Evolutionary conservation across 23 red algal genomes (phyloP).

Genomic region (Gracilariopsis chorda): DNA sequence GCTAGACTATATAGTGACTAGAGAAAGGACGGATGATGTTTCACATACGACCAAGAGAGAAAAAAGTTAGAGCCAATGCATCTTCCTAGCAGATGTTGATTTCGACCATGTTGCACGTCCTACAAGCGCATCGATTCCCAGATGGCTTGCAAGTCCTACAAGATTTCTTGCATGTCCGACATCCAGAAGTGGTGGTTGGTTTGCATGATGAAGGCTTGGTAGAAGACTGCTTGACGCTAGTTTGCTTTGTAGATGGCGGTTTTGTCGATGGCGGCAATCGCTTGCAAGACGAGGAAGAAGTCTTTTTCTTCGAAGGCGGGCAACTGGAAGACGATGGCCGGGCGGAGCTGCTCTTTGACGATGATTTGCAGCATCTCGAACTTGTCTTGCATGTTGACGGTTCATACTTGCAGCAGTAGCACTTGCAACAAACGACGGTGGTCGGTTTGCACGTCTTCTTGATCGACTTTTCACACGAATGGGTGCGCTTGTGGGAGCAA

Average conservation of each 20-base stretch:
- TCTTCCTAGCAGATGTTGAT: conserved; percentile 1
- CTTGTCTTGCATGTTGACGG: conserved; percentile 9
- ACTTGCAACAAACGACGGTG: neutral
- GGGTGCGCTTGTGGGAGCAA: conserved; percentile 9
- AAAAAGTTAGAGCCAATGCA: too few relatives aligned
- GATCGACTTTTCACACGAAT: neutral
- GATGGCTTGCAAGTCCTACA: conserved; percentile 4
- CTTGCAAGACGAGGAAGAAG: neutral
- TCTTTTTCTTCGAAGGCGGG: neutral
- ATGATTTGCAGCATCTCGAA: conserved; percentile 19
- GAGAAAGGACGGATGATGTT: too few relatives aligned
- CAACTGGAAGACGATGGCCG: neutral
- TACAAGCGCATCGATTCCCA: conserved; percentile 9
- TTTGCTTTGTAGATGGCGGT: neutral
- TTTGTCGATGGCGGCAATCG: neutral
- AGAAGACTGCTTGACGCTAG: neutral
- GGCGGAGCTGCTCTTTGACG: neutral
- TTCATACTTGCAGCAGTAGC: conserved; percentile 14
- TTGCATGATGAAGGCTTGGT: neutral
- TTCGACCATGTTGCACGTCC: neutral
- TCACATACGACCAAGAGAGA: too few relatives aligned
- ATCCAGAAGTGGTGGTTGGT: neutral
- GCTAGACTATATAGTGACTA: too few relatives aligned
- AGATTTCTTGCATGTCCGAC: conserved; percentile 5
- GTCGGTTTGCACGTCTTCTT: conserved; percentile 34